Evolutionary conservation across 345 rosid genomes (phyloP).

Genomic region (Aethionema arabicum): DNA sequence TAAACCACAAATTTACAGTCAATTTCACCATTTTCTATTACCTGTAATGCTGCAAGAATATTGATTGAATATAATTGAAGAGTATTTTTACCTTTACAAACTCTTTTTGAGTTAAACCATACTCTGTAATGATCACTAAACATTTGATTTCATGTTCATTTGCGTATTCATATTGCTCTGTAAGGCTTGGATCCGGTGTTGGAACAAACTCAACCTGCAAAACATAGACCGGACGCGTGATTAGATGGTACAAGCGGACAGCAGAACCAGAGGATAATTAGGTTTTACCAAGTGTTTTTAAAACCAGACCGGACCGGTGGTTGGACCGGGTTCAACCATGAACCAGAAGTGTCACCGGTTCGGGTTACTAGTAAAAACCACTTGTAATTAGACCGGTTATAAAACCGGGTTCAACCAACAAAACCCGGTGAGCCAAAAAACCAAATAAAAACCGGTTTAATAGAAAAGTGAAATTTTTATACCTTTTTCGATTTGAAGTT

Average conservation of each 20-base stretch:
- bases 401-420: too few relatives aligned
- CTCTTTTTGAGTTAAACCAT: conserved; percentile 63
- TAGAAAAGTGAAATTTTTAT: too few relatives aligned
- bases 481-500: too few relatives aligned
- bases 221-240: conserved; percentile 19
- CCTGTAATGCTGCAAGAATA: neutral
- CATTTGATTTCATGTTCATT: conserved; percentile 86
- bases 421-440: too few relatives aligned
- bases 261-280: neutral
- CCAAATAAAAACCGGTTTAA: too few relatives aligned
- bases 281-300: too few relatives aligned
- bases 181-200: conserved; percentile 87
- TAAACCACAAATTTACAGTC: neutral
- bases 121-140: conserved; percentile 78
- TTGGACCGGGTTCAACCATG: too few relatives aligned
- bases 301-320: too few relatives aligned
- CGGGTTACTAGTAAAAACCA: too few relatives aligned
- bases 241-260: conserved; percentile 26
- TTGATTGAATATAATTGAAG: neutral
- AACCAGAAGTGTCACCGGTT: too few relatives aligned
- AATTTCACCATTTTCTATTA: neutral
- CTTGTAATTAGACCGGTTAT: too few relatives aligned
- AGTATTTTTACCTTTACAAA: conserved; percentile 64
- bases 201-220: conserved; percentile 87
- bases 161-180: conserved; percentile 96